A percentile compares a stretch with the other conserved stretches of the same genome.
These are phyloP conservation scores for Volutella citrinella DNA, from an alignment of 2,329 filamentous ascomycete species.

Conservation along the genomic window DNA sequence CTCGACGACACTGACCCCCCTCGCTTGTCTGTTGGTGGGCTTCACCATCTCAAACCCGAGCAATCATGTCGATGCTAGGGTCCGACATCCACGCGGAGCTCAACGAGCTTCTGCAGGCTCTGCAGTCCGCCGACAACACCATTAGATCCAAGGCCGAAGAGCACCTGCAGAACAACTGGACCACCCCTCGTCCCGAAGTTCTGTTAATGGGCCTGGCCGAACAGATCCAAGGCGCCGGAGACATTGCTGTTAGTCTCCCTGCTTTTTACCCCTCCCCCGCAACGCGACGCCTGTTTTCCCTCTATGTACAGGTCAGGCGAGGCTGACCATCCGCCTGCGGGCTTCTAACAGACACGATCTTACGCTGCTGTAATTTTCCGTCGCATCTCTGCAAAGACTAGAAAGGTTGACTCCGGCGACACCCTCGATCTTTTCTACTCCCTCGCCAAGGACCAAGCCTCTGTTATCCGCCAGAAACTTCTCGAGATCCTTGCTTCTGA, in stretches of 20 bases:
- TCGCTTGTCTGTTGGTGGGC: conserved; percentile 26
- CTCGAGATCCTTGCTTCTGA: conserved; percentile 75
- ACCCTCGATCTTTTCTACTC: conserved; percentile 83
- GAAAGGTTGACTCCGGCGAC: conserved; percentile 70
- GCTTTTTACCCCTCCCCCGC: conserved; percentile 2
- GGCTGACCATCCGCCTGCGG: too few relatives aligned
- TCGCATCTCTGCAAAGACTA: conserved; percentile 84
- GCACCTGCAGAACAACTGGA: conserved; percentile 88
- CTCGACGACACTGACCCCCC: neutral
- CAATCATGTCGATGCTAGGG: conserved; percentile 78
- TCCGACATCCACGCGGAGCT: conserved; percentile 82
- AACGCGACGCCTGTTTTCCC: too few relatives aligned
- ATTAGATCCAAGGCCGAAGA: conserved; percentile 85
- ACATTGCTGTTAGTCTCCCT: conserved; percentile 57
- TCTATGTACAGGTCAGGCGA: too few relatives aligned
- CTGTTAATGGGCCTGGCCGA: conserved; percentile 92
- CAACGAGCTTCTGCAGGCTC: conserved; percentile 78
- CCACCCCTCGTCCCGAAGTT: conserved; percentile 74
- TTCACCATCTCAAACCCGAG: conserved; percentile 24
- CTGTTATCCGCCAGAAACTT: conserved; percentile 79
- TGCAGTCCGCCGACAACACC: conserved; percentile 86
- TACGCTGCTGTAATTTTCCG: conserved; percentile 94
- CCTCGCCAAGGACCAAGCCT: conserved; percentile 68
- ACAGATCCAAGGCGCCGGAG: conserved; percentile 77
- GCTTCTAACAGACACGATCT: conserved; percentile 77